phyloP scores from a whole-genome alignment of 75 land plant genomes.

The Isoetes taiwanensis region DNA sequence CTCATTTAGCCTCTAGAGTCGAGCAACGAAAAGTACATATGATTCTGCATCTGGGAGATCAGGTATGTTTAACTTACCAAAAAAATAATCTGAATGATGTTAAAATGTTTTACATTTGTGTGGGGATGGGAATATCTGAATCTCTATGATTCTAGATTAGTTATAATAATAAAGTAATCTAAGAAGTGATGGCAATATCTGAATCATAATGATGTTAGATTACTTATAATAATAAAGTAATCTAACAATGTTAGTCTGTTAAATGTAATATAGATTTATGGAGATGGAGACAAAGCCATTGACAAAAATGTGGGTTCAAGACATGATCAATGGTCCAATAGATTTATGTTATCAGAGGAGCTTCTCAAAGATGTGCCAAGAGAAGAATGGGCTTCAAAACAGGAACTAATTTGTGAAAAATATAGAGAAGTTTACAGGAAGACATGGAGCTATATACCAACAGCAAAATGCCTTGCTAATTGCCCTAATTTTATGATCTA shows the following conservation, averaged over 20 bases:
- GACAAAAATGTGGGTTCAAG: background rate
- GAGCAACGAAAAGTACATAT: background rate
- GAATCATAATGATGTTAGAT: no score
- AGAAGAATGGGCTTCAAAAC: background rate
- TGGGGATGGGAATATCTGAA: no score
- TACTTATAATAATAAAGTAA: no score
- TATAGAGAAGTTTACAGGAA: background rate
- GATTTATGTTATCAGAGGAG: background rate
- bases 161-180: no score
- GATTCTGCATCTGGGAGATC: slow-evolving; percentile 6
- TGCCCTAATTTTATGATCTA: slow-evolving; percentile 5
- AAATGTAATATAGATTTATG: background rate
- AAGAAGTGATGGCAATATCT: no score
- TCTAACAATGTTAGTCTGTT: no score
- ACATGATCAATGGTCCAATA: background rate
- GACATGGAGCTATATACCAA: background rate
- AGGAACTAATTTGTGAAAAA: background rate
- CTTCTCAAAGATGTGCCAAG: background rate
- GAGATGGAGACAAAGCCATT: background rate
- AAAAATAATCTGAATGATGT: no score
- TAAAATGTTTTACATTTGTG: no score
- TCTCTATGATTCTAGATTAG: no score
- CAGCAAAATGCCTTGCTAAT: background rate
- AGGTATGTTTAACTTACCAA: no score
- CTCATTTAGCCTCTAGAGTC: background rate